These are phyloP conservation scores for Ilex paraguariensis DNA, from an alignment of 305 asterid species.

Conservation along the genomic window DNA sequence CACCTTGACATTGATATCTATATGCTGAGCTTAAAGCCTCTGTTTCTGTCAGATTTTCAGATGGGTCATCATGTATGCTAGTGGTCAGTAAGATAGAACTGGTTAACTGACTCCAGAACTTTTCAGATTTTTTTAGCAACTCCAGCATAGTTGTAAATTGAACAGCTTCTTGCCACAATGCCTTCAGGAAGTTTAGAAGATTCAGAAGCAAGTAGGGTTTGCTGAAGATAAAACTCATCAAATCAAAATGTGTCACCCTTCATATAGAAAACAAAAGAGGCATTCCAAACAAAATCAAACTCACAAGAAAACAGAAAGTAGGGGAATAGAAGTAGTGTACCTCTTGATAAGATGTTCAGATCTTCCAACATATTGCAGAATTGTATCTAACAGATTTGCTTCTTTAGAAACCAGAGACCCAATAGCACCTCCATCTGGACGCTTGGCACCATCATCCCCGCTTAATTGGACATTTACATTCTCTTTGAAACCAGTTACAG, in stretches of 20 bases:
- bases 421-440: conserved; percentile 29
- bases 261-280: conserved; percentile 1
- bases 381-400: conserved; percentile 38
- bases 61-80: conserved; percentile 21
- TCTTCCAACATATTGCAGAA: conserved; percentile 49
- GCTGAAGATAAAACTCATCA: conserved; percentile 34
- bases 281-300: conserved; percentile 10
- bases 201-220: conserved; percentile 47
- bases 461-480: conserved; percentile 28
- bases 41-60: conserved; percentile 36
- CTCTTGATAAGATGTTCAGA: conserved; percentile 61
- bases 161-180: conserved; percentile 96
- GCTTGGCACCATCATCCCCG: conserved; percentile 29
- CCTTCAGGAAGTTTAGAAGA: conserved; percentile 68
- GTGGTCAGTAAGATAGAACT: conserved; percentile 38
- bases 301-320: not conserved
- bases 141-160: conserved; percentile 69
- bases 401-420: conserved; percentile 33
- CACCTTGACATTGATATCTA: conserved; percentile 51
- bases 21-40: conserved; percentile 44
- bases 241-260: conserved; percentile 16
- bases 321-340: conserved; percentile 26
- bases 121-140: conserved; percentile 50
- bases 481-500: conserved; percentile 45
- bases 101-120: conserved; percentile 75